phyloP scores from a whole-genome alignment of 2,329 filamentous ascomycete genomes.

The Myriosclerotinia scirpicola region DNA sequence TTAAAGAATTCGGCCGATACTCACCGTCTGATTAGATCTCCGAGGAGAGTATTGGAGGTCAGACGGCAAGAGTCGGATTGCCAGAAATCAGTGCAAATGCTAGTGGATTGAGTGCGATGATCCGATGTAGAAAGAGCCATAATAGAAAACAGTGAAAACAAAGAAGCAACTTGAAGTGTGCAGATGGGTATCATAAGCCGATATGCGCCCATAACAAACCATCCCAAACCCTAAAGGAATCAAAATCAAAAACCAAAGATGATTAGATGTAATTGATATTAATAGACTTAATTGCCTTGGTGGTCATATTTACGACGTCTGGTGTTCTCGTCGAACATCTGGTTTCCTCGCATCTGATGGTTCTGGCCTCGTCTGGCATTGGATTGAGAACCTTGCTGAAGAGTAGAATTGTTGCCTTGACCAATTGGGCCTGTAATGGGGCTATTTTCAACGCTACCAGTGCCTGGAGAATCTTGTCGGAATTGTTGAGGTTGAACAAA shows the following conservation, averaged over 20 bases:
- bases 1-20: not conserved
- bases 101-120: not conserved
- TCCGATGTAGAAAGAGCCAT: slow-evolving; percentile 11
- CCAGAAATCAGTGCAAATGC: not conserved
- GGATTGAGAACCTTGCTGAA: slow-evolving; percentile 14
- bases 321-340: slow-evolving; percentile 7
- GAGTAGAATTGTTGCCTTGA: not conserved
- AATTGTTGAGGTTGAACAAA: slow-evolving; percentile 10
- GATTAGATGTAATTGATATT: not conserved
- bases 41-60: slow-evolving; percentile 8
- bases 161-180: not conserved
- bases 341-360: slow-evolving; percentile 8
- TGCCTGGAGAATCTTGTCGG: not conserved
- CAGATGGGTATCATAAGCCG: slow-evolving; percentile 14
- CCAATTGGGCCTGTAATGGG: not conserved
- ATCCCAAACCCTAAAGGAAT: slow-evolving; percentile 5
- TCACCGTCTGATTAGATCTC: slow-evolving; percentile 8
- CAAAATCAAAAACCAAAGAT: slow-evolving; percentile 2
- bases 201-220: not conserved
- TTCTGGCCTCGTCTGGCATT: not conserved
- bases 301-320: slow-evolving; percentile 2
- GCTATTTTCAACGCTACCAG: slow-evolving; percentile 1
- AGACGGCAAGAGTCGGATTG: not conserved
- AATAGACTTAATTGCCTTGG: not conserved
- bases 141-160: not conserved